These are phyloP conservation scores for Aspergillus japonicus DNA, from an alignment of 2,329 filamentous ascomycete species.

Conservation along the genomic window DNA sequence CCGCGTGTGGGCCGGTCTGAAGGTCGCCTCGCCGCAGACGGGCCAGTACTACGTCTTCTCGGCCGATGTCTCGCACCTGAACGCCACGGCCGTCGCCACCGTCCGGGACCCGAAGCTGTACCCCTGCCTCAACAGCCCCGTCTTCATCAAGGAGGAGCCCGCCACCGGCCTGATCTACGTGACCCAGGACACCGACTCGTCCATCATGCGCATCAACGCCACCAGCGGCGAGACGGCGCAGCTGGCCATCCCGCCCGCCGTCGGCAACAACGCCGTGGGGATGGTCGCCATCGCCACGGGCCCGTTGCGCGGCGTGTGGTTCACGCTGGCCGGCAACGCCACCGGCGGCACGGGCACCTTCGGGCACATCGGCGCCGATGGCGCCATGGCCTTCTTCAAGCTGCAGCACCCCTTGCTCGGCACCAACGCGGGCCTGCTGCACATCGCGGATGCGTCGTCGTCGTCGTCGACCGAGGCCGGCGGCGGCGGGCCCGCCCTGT, in stretches of 20 bases:
- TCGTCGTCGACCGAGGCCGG: neutral
- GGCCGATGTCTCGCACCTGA: neutral
- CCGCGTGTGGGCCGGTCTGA: slow-evolving; percentile 8
- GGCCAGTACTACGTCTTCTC: slow-evolving; percentile 9
- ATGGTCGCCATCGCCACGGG: neutral
- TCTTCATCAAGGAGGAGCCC: slow-evolving; percentile 7
- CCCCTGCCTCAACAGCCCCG: slow-evolving; percentile 7
- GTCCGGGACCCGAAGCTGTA: neutral
- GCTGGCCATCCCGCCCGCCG: slow-evolving; percentile 1
- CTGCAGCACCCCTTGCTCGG: no score
- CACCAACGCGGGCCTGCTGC: no score
- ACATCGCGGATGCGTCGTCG: neutral
- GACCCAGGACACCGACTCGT: slow-evolving; percentile 6
- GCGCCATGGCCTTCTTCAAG: no score
- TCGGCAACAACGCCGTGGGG: neutral
- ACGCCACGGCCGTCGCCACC: neutral
- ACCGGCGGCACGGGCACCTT: slow-evolving; percentile 4
- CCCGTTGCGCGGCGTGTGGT: slow-evolving; percentile 2
- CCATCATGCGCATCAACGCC: slow-evolving; percentile 6
- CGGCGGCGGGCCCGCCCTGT: neutral
- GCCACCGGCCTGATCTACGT: slow-evolving; percentile 6
- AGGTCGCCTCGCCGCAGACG: slow-evolving; percentile 1
- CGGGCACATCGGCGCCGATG: neutral
- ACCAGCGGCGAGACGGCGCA: slow-evolving; percentile 3
- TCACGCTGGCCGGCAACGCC: slow-evolving; percentile 4